Base-by-base conservation (phyloP, 139 green algal species). In the Zygnema circumcarinatum region DNA sequence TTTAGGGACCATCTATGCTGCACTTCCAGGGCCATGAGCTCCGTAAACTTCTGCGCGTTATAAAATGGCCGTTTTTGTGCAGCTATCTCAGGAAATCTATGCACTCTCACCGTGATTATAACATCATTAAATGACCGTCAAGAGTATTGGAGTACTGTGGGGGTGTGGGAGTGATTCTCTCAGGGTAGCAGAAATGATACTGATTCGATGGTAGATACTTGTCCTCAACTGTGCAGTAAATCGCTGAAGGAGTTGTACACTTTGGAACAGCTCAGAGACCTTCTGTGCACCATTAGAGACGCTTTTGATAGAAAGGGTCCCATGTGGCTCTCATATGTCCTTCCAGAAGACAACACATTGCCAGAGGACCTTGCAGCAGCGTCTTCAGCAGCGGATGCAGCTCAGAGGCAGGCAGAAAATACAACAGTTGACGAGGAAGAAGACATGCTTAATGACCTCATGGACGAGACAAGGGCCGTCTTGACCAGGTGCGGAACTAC, bases 181-280 rank as follows among this genome's bases (percentile, higher is more conserved):
- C n/a, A n/a, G n/a, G n/a, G n/a, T n/a, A n/a, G n/a, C n/a, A n/a
- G n/a, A n/a, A n/a, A n/a, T n/a, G n/a, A n/a, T n/a, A n/a, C n/a
- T n/a, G n/a, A n/a, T n/a, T n/a, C n/a, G n/a, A n/a, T n/a, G n/a
- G n/a, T n/a, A n/a, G n/a, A n/a, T n/a, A n/a, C n/a, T n/a, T n/a
- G n/a, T n/a, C n/a, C n/a, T n/a, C n/a, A n/a, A n/a, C n/a, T 56
- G 25, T 86, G 39, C 79, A 86, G 79, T 3, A 86, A 86, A 41
- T 3, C 62, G 62, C 79, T 86, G 42, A 86, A 86, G 67, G 69
- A 86, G 31, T 35, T 47, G 3, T 86, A 86, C 11, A 86, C n/a
- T n/a, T 38, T 86, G 67, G 67, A 82, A 41, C 54, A 86, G 21
- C 52, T 86, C 20, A 62, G 79, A 11, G 79, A 74, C 31, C 36